Percentiles rank a stretch among this genome's conserved stretches.
Evolutionary conservation across 371 early-diverging fungal species (phyloP).

Genomic region (Mortierella sp.): DNA sequence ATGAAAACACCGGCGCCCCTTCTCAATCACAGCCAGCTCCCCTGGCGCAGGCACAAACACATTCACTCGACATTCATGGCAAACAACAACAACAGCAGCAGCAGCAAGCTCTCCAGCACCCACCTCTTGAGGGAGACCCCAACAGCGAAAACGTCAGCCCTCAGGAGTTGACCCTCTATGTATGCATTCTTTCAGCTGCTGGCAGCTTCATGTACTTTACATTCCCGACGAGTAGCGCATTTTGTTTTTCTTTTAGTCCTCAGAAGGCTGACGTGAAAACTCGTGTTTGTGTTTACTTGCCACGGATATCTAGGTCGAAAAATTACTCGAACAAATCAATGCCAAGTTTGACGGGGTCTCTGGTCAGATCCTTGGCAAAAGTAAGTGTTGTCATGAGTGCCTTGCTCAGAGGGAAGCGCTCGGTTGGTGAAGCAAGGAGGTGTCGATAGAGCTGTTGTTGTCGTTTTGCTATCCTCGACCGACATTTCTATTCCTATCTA

Average conservation of each 20-base stretch:
- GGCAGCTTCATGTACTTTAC: background rate
- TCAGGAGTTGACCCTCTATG: conserved; percentile 50
- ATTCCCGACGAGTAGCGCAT: no score
- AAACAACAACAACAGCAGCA: conserved; percentile 26
- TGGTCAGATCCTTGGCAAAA: conserved; percentile 41
- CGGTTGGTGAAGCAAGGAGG: background rate
- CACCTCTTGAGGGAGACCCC: conserved; percentile 15
- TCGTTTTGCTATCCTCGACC: background rate
- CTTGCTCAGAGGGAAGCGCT: background rate
- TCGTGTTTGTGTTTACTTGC: background rate
- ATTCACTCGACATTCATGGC: conserved; percentile 47
- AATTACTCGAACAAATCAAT: conserved; percentile 51
- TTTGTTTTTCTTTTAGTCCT: background rate
- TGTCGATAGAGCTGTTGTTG: background rate
- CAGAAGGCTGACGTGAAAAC: background rate
- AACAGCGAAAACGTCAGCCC: conserved; percentile 41
- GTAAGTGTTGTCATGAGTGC: conserved; percentile 16
- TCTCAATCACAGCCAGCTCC: conserved; percentile 31
- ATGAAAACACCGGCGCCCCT: background rate
- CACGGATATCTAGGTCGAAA: conserved; percentile 33
- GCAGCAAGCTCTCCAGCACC: conserved; percentile 21
- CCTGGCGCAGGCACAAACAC: conserved; percentile 46
- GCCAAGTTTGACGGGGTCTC: conserved; percentile 52
- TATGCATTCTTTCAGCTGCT: conserved; percentile 7
- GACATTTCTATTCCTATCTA: background rate